Base-by-base conservation (phyloP, 2,329 filamentous ascomycete genomes). In the Pestalotiopsis sp. region DNA sequence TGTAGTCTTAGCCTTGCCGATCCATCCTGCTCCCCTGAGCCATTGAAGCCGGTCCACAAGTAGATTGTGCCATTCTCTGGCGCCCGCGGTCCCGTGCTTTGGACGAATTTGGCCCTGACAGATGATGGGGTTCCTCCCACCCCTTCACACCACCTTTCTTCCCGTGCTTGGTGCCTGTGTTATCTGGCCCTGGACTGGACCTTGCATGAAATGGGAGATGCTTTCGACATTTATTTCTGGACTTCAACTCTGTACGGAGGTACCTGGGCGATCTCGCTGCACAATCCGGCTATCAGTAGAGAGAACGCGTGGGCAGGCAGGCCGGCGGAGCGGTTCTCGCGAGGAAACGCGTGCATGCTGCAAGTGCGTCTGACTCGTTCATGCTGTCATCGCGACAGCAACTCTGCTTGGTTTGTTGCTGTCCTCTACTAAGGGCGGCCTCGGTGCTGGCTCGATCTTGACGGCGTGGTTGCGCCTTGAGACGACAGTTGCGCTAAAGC, bases 21-120 rank as follows among this genome's bases (percentile, higher is more conserved):
- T 66, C 45, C 49, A 57, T 56, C 59, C 59, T 38, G 17, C 63
- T 66, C 63, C 49, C 63, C 49, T 66, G 63, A 57, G 63, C 61
- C 61, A 66, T 31, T 23, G 25, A 57, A 39, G 23, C 31, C n/a
- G 45, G 49, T 25, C 49, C 49, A 57, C 41, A 56, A 31, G 11
- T 65, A 38, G 59, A 62, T 14, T 39, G 36, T 36, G n/a, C 59
- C 31, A 36, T 36, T 62, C 27, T 17, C 52, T 56, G 49, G 49
- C 38, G 63, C 41, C 63, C 49, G 63, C 23, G 39, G 20, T 56
- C 23, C 41, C 49, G 49, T 66, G 45, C 63, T 66, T 49, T 65
- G 62, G 63, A 66, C 63, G 49, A 57, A 56, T 52, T 52, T 52
- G 17, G 61, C 61, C 61, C 61, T 63, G 61, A 41, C 61, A 63